phyloP scores from a whole-genome alignment of 441 rosid species.

The Adansonia grandidieri region DNA sequence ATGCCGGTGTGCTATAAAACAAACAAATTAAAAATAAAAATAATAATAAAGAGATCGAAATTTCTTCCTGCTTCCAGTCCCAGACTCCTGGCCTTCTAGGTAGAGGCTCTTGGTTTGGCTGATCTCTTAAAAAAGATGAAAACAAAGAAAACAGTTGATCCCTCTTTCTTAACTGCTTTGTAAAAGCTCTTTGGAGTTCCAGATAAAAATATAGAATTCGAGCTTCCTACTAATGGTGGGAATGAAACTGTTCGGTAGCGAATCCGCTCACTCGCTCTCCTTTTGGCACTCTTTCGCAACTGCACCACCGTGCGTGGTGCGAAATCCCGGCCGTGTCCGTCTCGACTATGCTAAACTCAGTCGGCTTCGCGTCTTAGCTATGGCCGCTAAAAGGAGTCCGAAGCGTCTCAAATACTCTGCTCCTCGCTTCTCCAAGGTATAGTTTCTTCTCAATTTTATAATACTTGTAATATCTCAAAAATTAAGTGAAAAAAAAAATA shows the following conservation, averaged over 20 bases:
- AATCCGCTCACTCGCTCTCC: slow-evolving; percentile 28
- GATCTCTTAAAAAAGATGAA: background rate
- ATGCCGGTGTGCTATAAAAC: background rate
- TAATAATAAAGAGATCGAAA: background rate
- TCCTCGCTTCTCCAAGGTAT: slow-evolving; percentile 75
- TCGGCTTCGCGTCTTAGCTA: slow-evolving; percentile 42
- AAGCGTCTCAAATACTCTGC: slow-evolving; percentile 90
- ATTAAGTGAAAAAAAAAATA: slow-evolving; percentile 5
- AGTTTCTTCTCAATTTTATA: slow-evolving; percentile 1
- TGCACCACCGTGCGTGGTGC: slow-evolving; percentile 29
- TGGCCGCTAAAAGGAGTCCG: slow-evolving; percentile 80
- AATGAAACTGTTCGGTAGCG: slow-evolving; percentile 28
- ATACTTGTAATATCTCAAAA: background rate
- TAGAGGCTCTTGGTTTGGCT: background rate
- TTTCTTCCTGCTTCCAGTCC: background rate
- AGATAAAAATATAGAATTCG: background rate
- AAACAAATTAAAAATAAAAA: background rate
- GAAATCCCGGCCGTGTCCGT: slow-evolving; percentile 35
- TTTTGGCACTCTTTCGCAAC: slow-evolving; percentile 25
- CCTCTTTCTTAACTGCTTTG: background rate
- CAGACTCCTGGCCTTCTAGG: no score
- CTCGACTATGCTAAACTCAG: slow-evolving; percentile 35
- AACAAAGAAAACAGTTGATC: background rate
- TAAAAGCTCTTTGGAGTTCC: slow-evolving; percentile 2
- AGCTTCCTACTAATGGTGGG: slow-evolving; percentile 36